A percentile compares a stretch with the other conserved stretches of the same genome.
These are phyloP conservation scores for Pythium brachiatum DNA, from an alignment of 352 stramenopile genomes.

Conservation along the genomic window DNA sequence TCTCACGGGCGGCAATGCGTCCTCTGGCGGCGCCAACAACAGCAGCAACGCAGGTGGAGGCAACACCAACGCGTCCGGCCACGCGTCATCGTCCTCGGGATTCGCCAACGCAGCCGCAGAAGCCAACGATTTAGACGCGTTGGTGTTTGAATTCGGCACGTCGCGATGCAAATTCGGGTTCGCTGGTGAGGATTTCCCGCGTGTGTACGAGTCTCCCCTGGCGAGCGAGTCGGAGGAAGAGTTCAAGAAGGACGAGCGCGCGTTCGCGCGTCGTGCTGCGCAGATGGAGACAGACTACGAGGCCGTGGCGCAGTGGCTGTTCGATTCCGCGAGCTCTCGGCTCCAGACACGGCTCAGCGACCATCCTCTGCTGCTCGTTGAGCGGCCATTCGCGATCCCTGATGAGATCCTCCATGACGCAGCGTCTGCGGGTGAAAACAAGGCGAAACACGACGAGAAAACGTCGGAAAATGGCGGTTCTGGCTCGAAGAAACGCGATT, in stretches of 20 bases:
- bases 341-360: conserved; percentile 61
- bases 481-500: conserved; percentile 50
- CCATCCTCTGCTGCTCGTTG: conserved; percentile 62
- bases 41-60: not conserved
- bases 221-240: conserved; percentile 1
- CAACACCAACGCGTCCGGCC: not conserved
- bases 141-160: conserved; percentile 81
- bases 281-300: conserved; percentile 58
- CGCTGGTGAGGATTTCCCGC: conserved; percentile 86
- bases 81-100: not conserved
- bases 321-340: conserved; percentile 40
- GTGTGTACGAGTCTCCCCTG: conserved; percentile 56
- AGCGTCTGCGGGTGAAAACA: not conserved
- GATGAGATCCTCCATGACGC: conserved; percentile 34
- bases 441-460: conserved; percentile 20
- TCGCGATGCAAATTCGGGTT: conserved; percentile 80
- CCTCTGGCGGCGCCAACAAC: conserved; percentile 3
- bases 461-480: not conserved
- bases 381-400: conserved; percentile 58
- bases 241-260: conserved; percentile 22
- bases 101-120: conserved; percentile 56
- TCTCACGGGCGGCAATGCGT: conserved; percentile 7
- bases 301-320: conserved; percentile 67
- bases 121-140: conserved; percentile 70
- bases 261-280: conserved; percentile 27